Conservation (phyloP, 768 basidiomycete genomes). For the Termitomyces sp. region DNA sequence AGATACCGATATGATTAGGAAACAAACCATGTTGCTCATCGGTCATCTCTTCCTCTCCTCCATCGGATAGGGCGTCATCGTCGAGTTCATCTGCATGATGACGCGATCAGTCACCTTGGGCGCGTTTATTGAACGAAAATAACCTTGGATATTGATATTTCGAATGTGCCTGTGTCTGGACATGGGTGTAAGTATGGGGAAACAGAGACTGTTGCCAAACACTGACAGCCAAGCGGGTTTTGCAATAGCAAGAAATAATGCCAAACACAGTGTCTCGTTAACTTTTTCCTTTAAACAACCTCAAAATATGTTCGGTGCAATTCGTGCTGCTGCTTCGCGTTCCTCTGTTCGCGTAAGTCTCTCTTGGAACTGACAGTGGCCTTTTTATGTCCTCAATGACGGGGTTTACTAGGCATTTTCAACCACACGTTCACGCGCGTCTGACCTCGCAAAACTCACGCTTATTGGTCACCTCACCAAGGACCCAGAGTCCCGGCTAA, state of each 20-base stretch:
- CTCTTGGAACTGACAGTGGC: conserved; percentile 1
- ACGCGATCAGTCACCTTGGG: conserved; percentile 6
- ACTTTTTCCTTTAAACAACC: background rate
- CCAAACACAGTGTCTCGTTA: conserved; percentile 16
- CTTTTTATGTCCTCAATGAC: conserved; percentile 2
- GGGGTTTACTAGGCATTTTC: conserved; percentile 56
- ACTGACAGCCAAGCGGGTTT: conserved; percentile 1
- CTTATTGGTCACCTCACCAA: conserved; percentile 73
- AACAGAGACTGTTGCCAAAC: conserved; percentile 10
- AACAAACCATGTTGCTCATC: conserved; percentile 73
- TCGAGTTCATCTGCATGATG: conserved; percentile 74
- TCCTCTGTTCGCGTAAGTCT: conserved; percentile 47
- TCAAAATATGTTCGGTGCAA: conserved; percentile 47
- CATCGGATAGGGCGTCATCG: conserved; percentile 77
- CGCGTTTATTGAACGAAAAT: conserved; percentile 6
- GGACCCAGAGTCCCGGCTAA: conserved; percentile 68
- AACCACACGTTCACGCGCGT: conserved; percentile 48
- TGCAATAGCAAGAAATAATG: conserved; percentile 14
- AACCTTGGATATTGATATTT: conserved; percentile 80
- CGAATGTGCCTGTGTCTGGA: conserved; percentile 90
- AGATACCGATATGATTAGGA: background rate
- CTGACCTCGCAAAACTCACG: conserved; percentile 72
- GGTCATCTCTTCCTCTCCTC: conserved; percentile 78
- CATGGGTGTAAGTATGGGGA: conserved; percentile 44
- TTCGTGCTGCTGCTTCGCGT: conserved; percentile 45